These are phyloP conservation scores for Purpureocillium takamizusanense DNA, from an alignment of 2,329 filamentous ascomycete species.

Conservation along the genomic window DNA sequence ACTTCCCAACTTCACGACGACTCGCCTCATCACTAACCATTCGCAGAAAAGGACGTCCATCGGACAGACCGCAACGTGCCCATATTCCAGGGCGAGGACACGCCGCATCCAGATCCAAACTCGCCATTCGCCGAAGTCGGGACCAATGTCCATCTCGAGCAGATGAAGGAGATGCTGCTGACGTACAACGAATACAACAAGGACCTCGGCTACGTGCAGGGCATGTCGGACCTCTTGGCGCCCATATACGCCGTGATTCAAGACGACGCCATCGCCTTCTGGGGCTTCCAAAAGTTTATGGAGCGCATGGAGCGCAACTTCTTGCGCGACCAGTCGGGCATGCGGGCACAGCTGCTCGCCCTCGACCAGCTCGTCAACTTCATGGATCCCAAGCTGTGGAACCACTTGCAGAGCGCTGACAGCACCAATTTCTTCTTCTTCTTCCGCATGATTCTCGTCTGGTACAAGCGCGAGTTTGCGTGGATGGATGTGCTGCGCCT, in stretches of 20 bases:
- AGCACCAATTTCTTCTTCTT: constrained; percentile 99
- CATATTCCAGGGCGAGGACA: constrained; percentile 95
- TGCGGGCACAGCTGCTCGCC: constrained; percentile 83
- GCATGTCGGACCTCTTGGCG: constrained; percentile 94
- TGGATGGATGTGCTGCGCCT: constrained; percentile 80
- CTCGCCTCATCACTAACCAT: not conserved
- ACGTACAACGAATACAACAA: constrained; percentile 98
- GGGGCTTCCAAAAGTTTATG: constrained; percentile 96
- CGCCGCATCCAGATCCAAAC: constrained; percentile 89
- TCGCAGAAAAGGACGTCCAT: constrained; percentile 93
- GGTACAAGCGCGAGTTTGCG: constrained; percentile 96
- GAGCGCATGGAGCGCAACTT: constrained; percentile 97
- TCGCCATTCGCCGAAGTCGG: constrained; percentile 89
- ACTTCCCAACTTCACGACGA: not conserved
- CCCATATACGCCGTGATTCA: constrained; percentile 96
- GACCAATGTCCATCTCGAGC: constrained; percentile 95
- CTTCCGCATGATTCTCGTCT: constrained; percentile 96
- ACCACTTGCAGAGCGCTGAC: constrained; percentile 81
- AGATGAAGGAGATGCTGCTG: constrained; percentile 98
- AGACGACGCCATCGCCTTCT: constrained; percentile 94
- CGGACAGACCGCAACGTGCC: constrained; percentile 89
- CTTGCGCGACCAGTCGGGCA: constrained; percentile 87
- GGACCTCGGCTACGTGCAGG: constrained; percentile 92
- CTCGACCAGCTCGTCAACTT: constrained; percentile 93
- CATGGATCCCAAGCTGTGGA: constrained; percentile 90